Evolutionary conservation across 1,139 yeast genomes (phyloP).

Genomic region (Lodderomyces oxycetoniae): DNA sequence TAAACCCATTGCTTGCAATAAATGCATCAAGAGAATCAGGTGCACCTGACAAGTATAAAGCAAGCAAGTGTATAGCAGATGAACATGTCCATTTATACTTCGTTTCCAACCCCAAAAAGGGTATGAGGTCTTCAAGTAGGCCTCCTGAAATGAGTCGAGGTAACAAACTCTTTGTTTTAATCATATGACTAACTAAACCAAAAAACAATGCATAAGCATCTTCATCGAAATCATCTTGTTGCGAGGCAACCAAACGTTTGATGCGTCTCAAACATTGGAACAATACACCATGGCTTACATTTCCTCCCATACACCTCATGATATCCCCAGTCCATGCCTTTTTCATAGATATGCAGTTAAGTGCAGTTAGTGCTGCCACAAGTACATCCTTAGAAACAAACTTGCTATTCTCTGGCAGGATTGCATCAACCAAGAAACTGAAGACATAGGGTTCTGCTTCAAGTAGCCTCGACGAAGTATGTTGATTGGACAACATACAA

Average conservation of each 20-base stretch:
- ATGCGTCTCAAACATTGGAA: conserved; percentile 69
- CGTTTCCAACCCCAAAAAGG: conserved; percentile 52
- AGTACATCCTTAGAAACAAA: conserved; percentile 48
- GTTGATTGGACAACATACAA: conserved; percentile 48
- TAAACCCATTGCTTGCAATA: conserved; percentile 63
- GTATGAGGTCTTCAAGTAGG: conserved; percentile 58
- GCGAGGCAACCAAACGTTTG: conserved; percentile 41
- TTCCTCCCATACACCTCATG: conserved; percentile 80
- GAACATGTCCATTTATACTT: conserved; percentile 55
- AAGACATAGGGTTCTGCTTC: conserved; percentile 74
- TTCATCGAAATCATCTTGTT: conserved; percentile 34
- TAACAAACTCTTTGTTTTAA: conserved; percentile 50
- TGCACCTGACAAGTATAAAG: conserved; percentile 46
- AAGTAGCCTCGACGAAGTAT: conserved; percentile 60
- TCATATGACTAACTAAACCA: conserved; percentile 53
- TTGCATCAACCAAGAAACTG: conserved; percentile 64
- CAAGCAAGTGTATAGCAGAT: conserved; percentile 61
- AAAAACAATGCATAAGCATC: conserved; percentile 52
- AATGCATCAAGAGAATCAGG: conserved; percentile 55
- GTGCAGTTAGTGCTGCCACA: conserved; percentile 58
- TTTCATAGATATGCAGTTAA: conserved; percentile 68
- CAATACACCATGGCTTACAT: conserved; percentile 78
- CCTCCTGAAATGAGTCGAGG: conserved; percentile 59
- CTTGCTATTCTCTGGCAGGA: conserved; percentile 53
- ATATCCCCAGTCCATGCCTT: conserved; percentile 75